phyloP scores from a whole-genome alignment of 495 filamentous ascomycete genomes.

The Podospora bellae-mahoneyi region DNA sequence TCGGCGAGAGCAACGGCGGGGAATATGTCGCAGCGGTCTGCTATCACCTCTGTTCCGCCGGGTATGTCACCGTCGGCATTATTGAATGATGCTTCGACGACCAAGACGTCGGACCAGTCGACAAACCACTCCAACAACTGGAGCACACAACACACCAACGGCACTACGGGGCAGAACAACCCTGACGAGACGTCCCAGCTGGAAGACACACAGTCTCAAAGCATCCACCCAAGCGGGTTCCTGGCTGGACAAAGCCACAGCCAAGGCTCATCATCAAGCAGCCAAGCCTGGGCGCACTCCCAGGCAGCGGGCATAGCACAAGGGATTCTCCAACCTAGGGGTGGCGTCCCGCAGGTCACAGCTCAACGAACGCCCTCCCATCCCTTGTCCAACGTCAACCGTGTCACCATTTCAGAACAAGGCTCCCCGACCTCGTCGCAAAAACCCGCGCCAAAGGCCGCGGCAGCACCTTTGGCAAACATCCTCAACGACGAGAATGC shows the following conservation, averaged over 20 bases:
- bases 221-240: constrained; percentile 10
- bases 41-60: constrained; percentile 68
- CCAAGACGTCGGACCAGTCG: constrained; percentile 72
- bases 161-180: constrained; percentile 31
- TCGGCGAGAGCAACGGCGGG: constrained; percentile 38
- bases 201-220: constrained; percentile 55
- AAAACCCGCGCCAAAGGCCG: neutral
- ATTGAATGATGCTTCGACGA: constrained; percentile 82
- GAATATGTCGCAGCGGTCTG: constrained; percentile 63
- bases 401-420: constrained; percentile 12
- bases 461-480: constrained; percentile 20
- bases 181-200: constrained; percentile 46
- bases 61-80: constrained; percentile 74
- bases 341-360: neutral
- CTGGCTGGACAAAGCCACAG: constrained; percentile 16
- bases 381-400: neutral
- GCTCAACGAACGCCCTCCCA: neutral
- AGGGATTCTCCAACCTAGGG: constrained; percentile 34
- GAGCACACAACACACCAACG: constrained; percentile 65
- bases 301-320: constrained; percentile 47
- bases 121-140: constrained; percentile 52
- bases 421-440: constrained; percentile 36
- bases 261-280: constrained; percentile 38
- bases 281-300: constrained; percentile 49
- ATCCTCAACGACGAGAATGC: constrained; percentile 35